Base-by-base conservation (phyloP, 202 grass and related monocot genomes). In the Schoenoplectus tabernaemontani region DNA sequence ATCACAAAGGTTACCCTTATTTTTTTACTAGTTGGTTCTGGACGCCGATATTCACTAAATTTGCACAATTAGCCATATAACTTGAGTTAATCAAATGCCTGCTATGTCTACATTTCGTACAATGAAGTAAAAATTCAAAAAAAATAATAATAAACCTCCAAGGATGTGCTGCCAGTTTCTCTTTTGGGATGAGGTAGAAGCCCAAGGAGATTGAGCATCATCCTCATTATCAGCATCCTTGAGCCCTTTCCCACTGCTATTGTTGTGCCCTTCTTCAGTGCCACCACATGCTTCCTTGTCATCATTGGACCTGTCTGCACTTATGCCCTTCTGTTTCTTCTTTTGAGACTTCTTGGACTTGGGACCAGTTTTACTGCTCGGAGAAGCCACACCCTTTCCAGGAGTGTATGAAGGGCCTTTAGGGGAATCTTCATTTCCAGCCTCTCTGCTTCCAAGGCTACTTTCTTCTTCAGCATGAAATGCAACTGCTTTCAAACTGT, bases 241-340 rank as follows among this genome's bases (percentile, higher is more conserved):
- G 61, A 84, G 75, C 64, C 88, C 93, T 83, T 85, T 90, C 5
- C 65, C 32, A 44, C 62, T 94, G 41, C 39, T 80, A 75, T 15
- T 70, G n/a, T 70, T 34, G 54, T 77, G 64, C 36, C 91, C 89
- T 91, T 98, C 95, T 85, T 98, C 95, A 39, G 95, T 98, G 60
- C 91, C 95, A 83, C 91, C 95, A 79, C 95, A 95, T 79, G 95
- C 95, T 79, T 98, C 95, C 86, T 85, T 92, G 44, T 98, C 95
- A 92, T 94, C 87, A 50, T 94, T 89, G 56, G 87, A 83, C 67
- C 75, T 85, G 72, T 83, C 76, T 4, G 86, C 85, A 61, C 58
- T 36, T 86, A 82, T 85, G 28, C 59, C 65, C 86, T 89, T 93
- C 68, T 85, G 84, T 70, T 59, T 91, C 81, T 83, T 90, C 88